Conservation (phyloP, 495 filamentous ascomycete genomes). For the Penicillium robsamsonii region DNA sequence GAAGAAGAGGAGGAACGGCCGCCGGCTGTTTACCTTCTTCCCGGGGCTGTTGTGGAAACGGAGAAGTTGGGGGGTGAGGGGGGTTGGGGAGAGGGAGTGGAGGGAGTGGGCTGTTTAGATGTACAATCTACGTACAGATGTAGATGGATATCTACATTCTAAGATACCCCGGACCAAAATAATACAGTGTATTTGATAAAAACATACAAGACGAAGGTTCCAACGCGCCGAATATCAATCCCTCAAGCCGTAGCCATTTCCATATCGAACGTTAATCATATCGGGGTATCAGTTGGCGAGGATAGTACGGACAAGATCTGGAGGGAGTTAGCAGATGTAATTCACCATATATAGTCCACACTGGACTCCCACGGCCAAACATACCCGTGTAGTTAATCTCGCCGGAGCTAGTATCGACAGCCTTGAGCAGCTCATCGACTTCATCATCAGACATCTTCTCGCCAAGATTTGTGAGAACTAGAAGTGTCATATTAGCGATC, state of each 20-base stretch:
- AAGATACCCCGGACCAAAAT: constrained; percentile 7
- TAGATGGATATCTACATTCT: not conserved
- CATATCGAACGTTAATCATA: constrained; percentile 22
- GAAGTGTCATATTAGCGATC: not conserved
- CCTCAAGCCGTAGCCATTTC: constrained; percentile 14
- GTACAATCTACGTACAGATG: not conserved
- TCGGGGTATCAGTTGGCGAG: constrained; percentile 72
- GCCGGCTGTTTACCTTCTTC: constrained; percentile 60
- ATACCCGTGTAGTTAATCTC: constrained; percentile 95
- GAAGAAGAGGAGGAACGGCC: constrained; percentile 27
- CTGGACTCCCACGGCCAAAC: constrained; percentile 15
- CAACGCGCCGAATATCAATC: constrained; percentile 12
- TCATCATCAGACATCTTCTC: constrained; percentile 99
- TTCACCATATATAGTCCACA: not conserved
- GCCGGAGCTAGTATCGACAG: constrained; percentile 87
- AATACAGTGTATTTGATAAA: constrained; percentile 13
- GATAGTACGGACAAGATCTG: constrained; percentile 90
- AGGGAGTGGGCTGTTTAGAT: constrained; percentile 21
- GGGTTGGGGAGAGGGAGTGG: constrained; percentile 34
- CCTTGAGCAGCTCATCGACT: constrained; percentile 96
- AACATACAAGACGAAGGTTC: constrained; percentile 10
- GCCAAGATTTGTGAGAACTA: constrained; percentile 90
- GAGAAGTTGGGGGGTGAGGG: constrained; percentile 36
- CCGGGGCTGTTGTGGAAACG: constrained; percentile 53
- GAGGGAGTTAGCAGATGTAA: not conserved